Base-by-base conservation (phyloP, 176 grass and related monocot species). In the Triticum monococcum region DNA sequence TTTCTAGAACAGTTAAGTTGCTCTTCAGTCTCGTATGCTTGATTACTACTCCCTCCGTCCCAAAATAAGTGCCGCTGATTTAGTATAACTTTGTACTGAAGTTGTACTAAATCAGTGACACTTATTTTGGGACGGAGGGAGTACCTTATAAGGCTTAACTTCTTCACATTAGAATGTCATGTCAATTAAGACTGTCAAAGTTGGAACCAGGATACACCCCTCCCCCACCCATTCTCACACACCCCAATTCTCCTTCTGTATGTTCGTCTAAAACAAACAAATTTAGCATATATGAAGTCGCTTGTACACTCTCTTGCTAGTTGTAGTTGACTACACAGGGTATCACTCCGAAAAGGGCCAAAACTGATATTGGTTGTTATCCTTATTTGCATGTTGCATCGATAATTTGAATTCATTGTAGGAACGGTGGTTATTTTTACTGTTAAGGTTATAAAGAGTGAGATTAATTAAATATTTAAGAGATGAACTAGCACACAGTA, bases 371-470 rank as follows among this genome's bases (percentile, higher is more conserved):
- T 18, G 63, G n/a, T 20, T 83, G 54, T 82, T 82, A 77, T 56
- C 61, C 71, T 86, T 64, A 24, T 63, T 90, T 84, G 28, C 38
- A 50, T 84, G 40, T 23, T n/a, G 35, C 73, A 79, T 66, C 79
- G 23, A 52, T 48, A 72, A 77, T 26, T 75, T 59, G 25, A 31
- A 63, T 45, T 84, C 35, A 31, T 32, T 70, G 11, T 8, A 12
- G 60, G 43, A 82, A 57, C 16, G 57, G 57, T 18, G 2, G 12
- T 81, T 77, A 70, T 14, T 54, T 17, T 69, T 79, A 16, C 37
- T 82, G 38, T 23, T 41, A 56, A 78, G 32, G 41, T 31, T 41
- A 23, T 41, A 71, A 86, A 86, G 52, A 36, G 8, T 71, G 64
- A 41, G 73, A 86, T 64, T 26, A 69, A 28, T 50, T 60, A 28